Evolutionary conservation across 169 alveolate genomes (phyloP).

Genomic region (Miamiensis avidus): DNA sequence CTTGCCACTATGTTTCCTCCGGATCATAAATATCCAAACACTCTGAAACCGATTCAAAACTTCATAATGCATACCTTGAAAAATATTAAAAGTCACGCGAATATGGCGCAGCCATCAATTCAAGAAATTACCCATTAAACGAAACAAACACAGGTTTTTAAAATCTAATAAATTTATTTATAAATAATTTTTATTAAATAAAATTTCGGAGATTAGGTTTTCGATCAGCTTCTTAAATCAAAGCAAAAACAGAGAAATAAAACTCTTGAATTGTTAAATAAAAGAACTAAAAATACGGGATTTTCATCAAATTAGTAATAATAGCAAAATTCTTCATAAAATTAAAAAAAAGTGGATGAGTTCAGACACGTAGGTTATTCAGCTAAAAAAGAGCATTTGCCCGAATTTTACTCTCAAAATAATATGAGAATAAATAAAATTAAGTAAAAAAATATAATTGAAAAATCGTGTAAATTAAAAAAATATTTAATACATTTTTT

Average conservation of each 20-base stretch:
- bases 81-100: conserved; percentile 18
- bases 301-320: conserved; percentile 11
- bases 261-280: background rate
- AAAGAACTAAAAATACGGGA: conserved; percentile 12
- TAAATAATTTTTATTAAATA: background rate
- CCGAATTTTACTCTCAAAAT: conserved; percentile 3
- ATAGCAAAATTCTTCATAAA: background rate
- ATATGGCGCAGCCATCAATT: conserved; percentile 14
- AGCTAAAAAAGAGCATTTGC: conserved; percentile 33
- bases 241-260: background rate
- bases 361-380: conserved; percentile 43
- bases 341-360: conserved; percentile 10
- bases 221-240: background rate
- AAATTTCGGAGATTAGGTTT: background rate
- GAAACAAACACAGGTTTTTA: background rate
- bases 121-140: background rate
- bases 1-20: conserved; percentile 50
- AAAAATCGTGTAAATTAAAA: too few relatives aligned
- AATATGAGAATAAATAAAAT: background rate
- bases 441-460: background rate
- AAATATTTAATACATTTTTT: too few relatives aligned
- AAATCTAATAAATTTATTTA: background rate
- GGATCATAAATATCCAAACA: conserved; percentile 47
- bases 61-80: conserved; percentile 38
- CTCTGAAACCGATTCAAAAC: conserved; percentile 35